These are phyloP conservation scores for Brettanomyces sp. DNA, from an alignment of 805 yeast genomes.

Conservation along the genomic window DNA sequence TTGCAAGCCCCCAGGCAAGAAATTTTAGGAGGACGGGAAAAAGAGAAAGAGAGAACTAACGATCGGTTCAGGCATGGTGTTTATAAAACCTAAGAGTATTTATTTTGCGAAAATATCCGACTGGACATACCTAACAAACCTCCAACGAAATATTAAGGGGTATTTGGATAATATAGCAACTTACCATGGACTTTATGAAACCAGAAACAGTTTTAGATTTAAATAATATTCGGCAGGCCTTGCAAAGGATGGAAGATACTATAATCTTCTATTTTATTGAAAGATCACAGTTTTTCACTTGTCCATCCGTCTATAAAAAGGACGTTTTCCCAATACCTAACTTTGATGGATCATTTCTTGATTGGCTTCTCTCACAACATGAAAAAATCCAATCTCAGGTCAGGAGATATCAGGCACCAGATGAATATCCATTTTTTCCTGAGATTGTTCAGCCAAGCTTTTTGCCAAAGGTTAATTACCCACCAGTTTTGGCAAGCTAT, in stretches of 20 bases:
- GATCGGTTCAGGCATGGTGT: too few relatives aligned
- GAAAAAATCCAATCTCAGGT: constrained; percentile 73
- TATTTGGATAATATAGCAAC: too few relatives aligned
- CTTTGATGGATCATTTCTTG: constrained; percentile 71
- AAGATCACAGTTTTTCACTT: constrained; percentile 75
- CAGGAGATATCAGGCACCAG: constrained; percentile 89
- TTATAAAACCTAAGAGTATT: too few relatives aligned
- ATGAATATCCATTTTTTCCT: constrained; percentile 86
- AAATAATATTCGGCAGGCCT: constrained; percentile 70
- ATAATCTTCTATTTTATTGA: constrained; percentile 89
- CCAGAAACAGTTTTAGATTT: constrained; percentile 78
- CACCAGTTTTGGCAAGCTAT: constrained; percentile 67
- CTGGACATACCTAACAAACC: too few relatives aligned
- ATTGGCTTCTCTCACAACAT: constrained; percentile 71
- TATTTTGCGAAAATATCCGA: too few relatives aligned
- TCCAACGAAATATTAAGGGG: too few relatives aligned
- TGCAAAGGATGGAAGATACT: constrained; percentile 93
- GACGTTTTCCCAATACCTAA: constrained; percentile 52
- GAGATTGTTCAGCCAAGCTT: constrained; percentile 49
- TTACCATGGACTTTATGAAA: constrained; percentile 68
- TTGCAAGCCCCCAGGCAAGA: too few relatives aligned
- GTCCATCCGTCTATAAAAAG: constrained; percentile 63
- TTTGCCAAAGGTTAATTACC: constrained; percentile 75
- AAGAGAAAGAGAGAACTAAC: too few relatives aligned
- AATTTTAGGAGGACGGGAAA: too few relatives aligned